phyloP scores from a whole-genome alignment of 1,139 yeast genomes.

The Suhomyces ambrosiae region DNA sequence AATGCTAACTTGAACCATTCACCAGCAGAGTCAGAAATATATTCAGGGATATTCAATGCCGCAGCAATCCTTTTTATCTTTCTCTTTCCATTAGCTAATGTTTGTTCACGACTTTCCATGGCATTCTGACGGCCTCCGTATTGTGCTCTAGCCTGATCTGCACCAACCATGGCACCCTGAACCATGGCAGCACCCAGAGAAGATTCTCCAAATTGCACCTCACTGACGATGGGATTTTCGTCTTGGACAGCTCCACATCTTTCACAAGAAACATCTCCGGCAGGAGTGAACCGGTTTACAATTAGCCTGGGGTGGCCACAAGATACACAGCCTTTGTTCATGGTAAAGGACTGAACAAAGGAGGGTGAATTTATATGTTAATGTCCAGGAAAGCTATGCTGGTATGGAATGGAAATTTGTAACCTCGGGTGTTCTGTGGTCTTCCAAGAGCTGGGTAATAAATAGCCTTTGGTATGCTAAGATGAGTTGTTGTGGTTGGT shows the following conservation, averaged over 20 bases:
- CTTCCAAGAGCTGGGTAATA: too few species aligned
- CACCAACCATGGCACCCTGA: constrained; percentile 89
- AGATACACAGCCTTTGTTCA: constrained; percentile 29
- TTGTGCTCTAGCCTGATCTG: constrained; percentile 81
- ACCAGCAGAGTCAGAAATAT: constrained; percentile 81
- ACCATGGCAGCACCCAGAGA: constrained; percentile 94
- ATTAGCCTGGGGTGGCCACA: constrained; percentile 39
- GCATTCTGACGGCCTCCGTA: constrained; percentile 67
- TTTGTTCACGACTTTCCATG: constrained; percentile 85
- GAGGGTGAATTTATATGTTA: too few species aligned
- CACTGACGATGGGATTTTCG: constrained; percentile 93
- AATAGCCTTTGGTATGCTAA: too few species aligned
- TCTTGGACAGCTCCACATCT: constrained; percentile 86
- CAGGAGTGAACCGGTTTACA: constrained; percentile 50
- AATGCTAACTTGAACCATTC: constrained; percentile 89
- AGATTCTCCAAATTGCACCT: constrained; percentile 91
- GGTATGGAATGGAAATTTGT: too few species aligned
- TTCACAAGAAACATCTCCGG: constrained; percentile 77
- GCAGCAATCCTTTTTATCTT: constrained; percentile 79
- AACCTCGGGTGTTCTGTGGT: too few species aligned
- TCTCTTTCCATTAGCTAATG: constrained; percentile 76
- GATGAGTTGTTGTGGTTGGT: too few species aligned
- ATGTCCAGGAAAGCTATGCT: too few species aligned
- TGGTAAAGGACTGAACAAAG: constrained; percentile 4
- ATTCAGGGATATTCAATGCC: constrained; percentile 78